Conservation (phyloP, 1,284 basidiomycete genomes). For the Trichosporon inkin region DNA sequence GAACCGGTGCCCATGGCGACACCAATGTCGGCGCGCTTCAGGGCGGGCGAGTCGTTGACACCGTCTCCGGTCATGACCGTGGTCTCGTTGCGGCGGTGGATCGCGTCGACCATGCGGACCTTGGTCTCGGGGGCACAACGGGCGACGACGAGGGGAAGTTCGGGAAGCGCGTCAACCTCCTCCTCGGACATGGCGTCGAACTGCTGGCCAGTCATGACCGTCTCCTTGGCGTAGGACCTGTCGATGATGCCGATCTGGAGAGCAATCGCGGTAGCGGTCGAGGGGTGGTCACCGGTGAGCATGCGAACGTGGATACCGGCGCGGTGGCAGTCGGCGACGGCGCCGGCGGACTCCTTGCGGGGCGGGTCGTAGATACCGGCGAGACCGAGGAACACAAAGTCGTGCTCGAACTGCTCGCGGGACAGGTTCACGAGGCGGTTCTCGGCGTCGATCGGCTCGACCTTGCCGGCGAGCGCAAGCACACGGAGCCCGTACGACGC, state of each 20-base stretch:
- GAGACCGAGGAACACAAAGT: conserved; percentile 61
- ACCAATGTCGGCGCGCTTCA: conserved; percentile 60
- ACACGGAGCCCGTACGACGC: conserved; percentile 60
- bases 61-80: conserved; percentile 55
- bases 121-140: conserved; percentile 58
- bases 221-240: conserved; percentile 42
- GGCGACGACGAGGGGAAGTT: conserved; percentile 60
- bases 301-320: conserved; percentile 67
- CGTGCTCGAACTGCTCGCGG: conserved; percentile 59
- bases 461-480: conserved; percentile 50
- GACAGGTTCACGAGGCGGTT: conserved; percentile 38
- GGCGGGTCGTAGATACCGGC: conserved; percentile 67
- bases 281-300: conserved; percentile 56
- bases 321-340: conserved; percentile 60
- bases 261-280: conserved; percentile 55
- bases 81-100: conserved; percentile 53
- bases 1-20: conserved; percentile 70
- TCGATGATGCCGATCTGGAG: conserved; percentile 57
- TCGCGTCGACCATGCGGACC: conserved; percentile 59
- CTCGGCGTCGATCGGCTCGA: conserved; percentile 50
- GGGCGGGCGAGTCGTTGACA: conserved; percentile 60
- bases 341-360: conserved; percentile 59
- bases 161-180: conserved; percentile 58
- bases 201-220: conserved; percentile 57
- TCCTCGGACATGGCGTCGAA: conserved; percentile 63